These are phyloP conservation scores for Crotalaria pallida DNA, from an alignment of 306 rosid genomes.

Conservation along the genomic window DNA sequence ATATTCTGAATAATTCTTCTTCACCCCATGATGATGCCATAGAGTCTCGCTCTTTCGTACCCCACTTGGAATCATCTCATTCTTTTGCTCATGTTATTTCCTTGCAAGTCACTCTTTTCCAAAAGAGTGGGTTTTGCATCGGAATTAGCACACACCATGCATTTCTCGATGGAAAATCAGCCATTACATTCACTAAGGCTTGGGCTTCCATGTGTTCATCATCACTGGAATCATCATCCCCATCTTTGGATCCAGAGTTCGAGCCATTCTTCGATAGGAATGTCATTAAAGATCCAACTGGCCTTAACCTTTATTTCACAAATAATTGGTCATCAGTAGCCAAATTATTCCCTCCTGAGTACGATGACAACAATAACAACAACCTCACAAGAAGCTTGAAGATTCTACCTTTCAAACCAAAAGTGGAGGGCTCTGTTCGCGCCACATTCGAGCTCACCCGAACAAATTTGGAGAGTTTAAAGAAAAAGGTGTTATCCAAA, in stretches of 20 bases:
- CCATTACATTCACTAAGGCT: constrained; percentile 33
- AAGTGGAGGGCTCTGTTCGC: not conserved
- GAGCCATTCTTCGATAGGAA: constrained; percentile 32
- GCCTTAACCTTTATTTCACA: not conserved
- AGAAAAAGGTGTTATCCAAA: not conserved
- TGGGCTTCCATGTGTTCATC: constrained; percentile 37
- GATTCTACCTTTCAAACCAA: not conserved
- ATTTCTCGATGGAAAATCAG: constrained; percentile 29
- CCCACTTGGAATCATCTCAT: constrained; percentile 16
- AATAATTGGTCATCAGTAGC: not conserved
- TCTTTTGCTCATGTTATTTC: constrained; percentile 11
- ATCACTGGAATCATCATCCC: not conserved
- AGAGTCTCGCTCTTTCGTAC: constrained; percentile 25
- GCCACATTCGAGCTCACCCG: constrained; percentile 28
- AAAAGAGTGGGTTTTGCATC: constrained; percentile 30
- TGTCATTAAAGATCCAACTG: constrained; percentile 21
- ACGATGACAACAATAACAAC: not conserved
- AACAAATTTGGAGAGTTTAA: constrained; percentile 20
- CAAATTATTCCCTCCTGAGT: not conserved
- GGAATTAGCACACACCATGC: constrained; percentile 32
- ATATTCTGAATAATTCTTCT: not conserved
- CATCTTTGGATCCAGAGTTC: constrained; percentile 9
- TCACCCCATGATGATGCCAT: not conserved
- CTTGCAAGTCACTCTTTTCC: constrained; percentile 34
- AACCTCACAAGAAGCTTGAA: not conserved